A percentile compares a stretch with the other conserved stretches of the same genome.
These are phyloP conservation scores for Plectosphaerella plurivora DNA, from an alignment of 2,329 filamentous ascomycete species.

Conservation along the genomic window DNA sequence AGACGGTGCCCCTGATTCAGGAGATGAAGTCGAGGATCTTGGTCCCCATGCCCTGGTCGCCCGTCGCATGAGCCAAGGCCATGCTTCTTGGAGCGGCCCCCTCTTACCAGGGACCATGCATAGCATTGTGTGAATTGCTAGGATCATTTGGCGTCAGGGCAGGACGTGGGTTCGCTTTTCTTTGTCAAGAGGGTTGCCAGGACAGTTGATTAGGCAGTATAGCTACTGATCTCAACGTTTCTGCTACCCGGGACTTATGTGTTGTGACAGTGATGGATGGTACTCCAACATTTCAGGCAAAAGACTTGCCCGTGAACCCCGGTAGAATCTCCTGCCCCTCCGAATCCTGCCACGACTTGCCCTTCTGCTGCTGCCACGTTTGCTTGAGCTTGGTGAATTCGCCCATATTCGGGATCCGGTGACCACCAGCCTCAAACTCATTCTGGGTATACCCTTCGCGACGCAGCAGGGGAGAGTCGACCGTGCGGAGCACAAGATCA, in stretches of 20 bases:
- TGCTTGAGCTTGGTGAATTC: conserved; percentile 30
- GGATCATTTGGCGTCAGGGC: too few relatives aligned
- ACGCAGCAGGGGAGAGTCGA: conserved; percentile 30
- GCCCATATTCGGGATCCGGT: conserved; percentile 26
- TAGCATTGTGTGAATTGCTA: too few relatives aligned
- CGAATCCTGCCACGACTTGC: conserved; percentile 12
- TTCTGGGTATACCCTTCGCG: conserved; percentile 24
- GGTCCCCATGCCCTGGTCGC: conserved; percentile 94
- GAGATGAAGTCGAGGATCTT: conserved; percentile 92
- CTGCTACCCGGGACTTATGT: too few relatives aligned
- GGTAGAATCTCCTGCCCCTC: conserved; percentile 26
- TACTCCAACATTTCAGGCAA: too few relatives aligned
- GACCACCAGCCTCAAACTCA: conserved; percentile 26
- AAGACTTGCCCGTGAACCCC: conserved; percentile 21
- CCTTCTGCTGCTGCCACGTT: conserved; percentile 28
- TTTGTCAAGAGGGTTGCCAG: too few relatives aligned
- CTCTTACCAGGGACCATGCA: too few relatives aligned
- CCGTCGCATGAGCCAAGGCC: conserved; percentile 60
- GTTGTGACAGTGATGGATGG: too few relatives aligned
- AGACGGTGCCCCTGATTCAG: conserved; percentile 96
- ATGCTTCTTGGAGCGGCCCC: too few relatives aligned
- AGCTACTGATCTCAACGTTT: too few relatives aligned
- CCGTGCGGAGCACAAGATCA: conserved; percentile 26
- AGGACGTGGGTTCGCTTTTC: too few relatives aligned
- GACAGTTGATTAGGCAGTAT: too few relatives aligned